Evolutionary conservation across 1,284 basidiomycete genomes (phyloP).

Genomic region (Melanopsichium pennsylvanicum): DNA sequence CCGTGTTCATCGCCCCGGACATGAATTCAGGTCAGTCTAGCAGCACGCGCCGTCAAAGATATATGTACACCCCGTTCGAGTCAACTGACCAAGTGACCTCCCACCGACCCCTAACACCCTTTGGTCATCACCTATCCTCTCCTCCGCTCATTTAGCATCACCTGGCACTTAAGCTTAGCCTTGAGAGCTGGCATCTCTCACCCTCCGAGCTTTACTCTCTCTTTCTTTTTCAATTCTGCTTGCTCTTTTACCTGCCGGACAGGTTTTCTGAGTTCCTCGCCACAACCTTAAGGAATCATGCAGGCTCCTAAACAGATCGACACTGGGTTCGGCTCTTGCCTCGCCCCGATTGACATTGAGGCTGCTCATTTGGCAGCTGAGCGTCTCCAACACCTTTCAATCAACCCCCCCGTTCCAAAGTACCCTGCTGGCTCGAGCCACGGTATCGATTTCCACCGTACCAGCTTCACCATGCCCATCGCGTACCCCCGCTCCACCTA

Average conservation of each 20-base stretch:
- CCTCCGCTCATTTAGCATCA: slow-evolving; percentile 9
- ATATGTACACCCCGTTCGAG: not conserved
- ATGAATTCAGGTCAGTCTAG: too few species aligned
- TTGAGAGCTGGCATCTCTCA: slow-evolving; percentile 34
- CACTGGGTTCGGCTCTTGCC: slow-evolving; percentile 40
- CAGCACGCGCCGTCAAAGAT: too few species aligned
- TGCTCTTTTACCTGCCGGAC: slow-evolving; percentile 28
- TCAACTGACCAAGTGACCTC: too few species aligned
- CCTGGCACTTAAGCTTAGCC: slow-evolving; percentile 10
- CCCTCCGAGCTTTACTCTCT: not conserved
- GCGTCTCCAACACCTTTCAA: slow-evolving; percentile 31
- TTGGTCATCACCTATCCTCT: slow-evolving; percentile 1
- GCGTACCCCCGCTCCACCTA: slow-evolving; percentile 41
- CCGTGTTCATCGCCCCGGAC: too few species aligned
- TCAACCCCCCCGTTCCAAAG: slow-evolving; percentile 33
- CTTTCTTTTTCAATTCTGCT: not conserved
- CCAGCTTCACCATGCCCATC: slow-evolving; percentile 38
- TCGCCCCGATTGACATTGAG: slow-evolving; percentile 41
- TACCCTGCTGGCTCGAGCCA: slow-evolving; percentile 32
- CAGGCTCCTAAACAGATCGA: slow-evolving; percentile 42
- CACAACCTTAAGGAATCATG: slow-evolving; percentile 10
- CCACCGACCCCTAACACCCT: slow-evolving; percentile 1
- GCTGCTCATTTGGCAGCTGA: slow-evolving; percentile 35
- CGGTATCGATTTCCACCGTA: slow-evolving; percentile 26
- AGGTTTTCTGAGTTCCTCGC: not conserved